Evolutionary conservation across 352 stramenopile genomes (phyloP).

Genomic region (Phytopythium sindhum): DNA sequence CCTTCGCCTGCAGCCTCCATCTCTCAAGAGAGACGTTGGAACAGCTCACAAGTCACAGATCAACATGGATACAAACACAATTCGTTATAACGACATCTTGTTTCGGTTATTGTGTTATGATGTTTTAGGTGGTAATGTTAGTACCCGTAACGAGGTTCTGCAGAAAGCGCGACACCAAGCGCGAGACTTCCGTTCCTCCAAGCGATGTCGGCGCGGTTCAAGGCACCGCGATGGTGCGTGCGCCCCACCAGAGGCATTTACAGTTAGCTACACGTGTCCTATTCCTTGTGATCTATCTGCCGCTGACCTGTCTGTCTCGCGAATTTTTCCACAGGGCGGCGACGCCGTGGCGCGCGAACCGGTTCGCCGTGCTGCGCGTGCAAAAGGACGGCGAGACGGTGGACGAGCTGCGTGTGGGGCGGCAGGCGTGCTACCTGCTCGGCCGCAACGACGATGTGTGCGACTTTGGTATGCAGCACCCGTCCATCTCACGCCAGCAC

Average conservation of each 20-base stretch:
- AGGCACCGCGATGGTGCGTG: conserved; percentile 5
- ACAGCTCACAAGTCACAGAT: no score
- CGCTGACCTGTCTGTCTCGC: conserved; percentile 1
- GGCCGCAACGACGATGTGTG: conserved; percentile 75
- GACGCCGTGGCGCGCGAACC: conserved; percentile 38
- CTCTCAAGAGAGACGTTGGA: no score
- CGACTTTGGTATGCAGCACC: conserved; percentile 74
- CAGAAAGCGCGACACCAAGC: neutral
- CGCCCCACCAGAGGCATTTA: neutral
- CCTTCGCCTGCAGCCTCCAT: no score
- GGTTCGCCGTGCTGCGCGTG: conserved; percentile 46
- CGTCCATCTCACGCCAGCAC: conserved; percentile 81
- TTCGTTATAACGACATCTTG: no score
- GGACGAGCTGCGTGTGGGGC: conserved; percentile 44
- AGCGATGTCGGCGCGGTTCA: conserved; percentile 7
- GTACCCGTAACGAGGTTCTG: no score
- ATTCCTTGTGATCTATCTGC: neutral
- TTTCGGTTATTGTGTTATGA: no score
- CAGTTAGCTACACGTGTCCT: neutral
- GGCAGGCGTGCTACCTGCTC: conserved; percentile 60
- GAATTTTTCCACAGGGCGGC: conserved; percentile 34
- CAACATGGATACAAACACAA: neutral
- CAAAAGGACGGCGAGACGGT: conserved; percentile 41
- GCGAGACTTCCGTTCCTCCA: neutral
- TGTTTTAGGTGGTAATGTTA: no score